Percentiles rank a stretch among this genome's conserved stretches.
Evolutionary conservation across 1,139 yeast species (phyloP).

Genomic region (Sugiyamaella sp.): DNA sequence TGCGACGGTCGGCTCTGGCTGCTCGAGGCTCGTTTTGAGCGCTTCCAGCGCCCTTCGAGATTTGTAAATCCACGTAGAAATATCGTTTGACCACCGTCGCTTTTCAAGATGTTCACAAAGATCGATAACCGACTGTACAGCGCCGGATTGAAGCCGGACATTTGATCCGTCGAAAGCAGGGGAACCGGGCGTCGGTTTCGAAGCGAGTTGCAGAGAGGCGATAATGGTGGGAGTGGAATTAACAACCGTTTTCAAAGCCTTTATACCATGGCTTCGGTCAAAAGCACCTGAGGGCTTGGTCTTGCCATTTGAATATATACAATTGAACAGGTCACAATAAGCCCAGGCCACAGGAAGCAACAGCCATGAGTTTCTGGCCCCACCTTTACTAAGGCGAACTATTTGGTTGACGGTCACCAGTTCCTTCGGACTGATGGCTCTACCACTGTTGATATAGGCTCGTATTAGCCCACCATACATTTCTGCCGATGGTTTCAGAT

Average conservation of each 20-base stretch:
- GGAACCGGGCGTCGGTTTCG: slow-evolving; percentile 6
- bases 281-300: slow-evolving; percentile 14
- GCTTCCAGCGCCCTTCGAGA: slow-evolving; percentile 9
- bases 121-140: slow-evolving; percentile 19
- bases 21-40: neutral
- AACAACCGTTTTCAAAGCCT: slow-evolving; percentile 25
- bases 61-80: slow-evolving; percentile 22
- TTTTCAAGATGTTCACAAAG: slow-evolving; percentile 19
- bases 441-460: slow-evolving; percentile 16
- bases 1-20: slow-evolving; percentile 10
- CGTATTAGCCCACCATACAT: slow-evolving; percentile 26
- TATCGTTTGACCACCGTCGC: slow-evolving; percentile 18
- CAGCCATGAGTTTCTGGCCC: neutral
- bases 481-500: slow-evolving; percentile 22
- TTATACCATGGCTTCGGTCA: slow-evolving; percentile 22
- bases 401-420: slow-evolving; percentile 12
- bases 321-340: slow-evolving; percentile 16
- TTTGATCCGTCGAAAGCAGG: neutral
- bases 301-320: slow-evolving; percentile 8
- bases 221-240: slow-evolving; percentile 17
- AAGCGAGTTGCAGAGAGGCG: slow-evolving; percentile 17
- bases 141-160: neutral
- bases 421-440: neutral
- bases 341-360: slow-evolving; percentile 13
- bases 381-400: slow-evolving; percentile 7